Conservation (phyloP, 441 rosid species). For the Biscutella laevigata region DNA sequence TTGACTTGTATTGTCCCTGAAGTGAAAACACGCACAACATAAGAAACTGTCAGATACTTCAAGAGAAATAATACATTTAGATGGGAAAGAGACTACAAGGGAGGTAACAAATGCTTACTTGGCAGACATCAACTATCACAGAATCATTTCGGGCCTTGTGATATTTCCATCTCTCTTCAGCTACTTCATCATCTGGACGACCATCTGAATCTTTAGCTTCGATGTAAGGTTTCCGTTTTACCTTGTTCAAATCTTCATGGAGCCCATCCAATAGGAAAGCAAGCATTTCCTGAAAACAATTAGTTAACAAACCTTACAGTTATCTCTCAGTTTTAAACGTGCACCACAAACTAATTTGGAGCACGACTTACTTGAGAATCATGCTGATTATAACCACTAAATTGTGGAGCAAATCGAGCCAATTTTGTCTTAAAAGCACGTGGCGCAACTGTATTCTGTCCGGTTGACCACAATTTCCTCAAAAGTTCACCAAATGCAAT, state of each 20-base stretch:
- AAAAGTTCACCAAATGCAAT: constrained; percentile 51
- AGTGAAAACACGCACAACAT: constrained; percentile 11
- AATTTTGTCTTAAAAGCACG: constrained; percentile 51
- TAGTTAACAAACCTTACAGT: neutral
- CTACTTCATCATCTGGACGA: constrained; percentile 59
- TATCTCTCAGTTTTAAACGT: neutral
- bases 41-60: constrained; percentile 1
- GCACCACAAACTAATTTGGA: neutral
- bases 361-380: constrained; percentile 56
- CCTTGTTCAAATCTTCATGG: constrained; percentile 68
- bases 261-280: constrained; percentile 64
- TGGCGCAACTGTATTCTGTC: constrained; percentile 39
- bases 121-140: constrained; percentile 60
- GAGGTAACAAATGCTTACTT: constrained; percentile 33
- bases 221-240: constrained; percentile 52
- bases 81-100: neutral
- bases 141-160: constrained; percentile 65
- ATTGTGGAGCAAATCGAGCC: constrained; percentile 64
- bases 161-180: constrained; percentile 51
- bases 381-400: constrained; percentile 67
- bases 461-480: constrained; percentile 54
- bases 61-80: neutral
- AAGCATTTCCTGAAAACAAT: constrained; percentile 46
- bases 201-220: constrained; percentile 52
- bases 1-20: constrained; percentile 74